A percentile compares a stretch with the other conserved stretches of the same genome.
phyloP scores from a whole-genome alignment of 495 filamentous ascomycete genomes.

The Xylaria bambusicola region DNA sequence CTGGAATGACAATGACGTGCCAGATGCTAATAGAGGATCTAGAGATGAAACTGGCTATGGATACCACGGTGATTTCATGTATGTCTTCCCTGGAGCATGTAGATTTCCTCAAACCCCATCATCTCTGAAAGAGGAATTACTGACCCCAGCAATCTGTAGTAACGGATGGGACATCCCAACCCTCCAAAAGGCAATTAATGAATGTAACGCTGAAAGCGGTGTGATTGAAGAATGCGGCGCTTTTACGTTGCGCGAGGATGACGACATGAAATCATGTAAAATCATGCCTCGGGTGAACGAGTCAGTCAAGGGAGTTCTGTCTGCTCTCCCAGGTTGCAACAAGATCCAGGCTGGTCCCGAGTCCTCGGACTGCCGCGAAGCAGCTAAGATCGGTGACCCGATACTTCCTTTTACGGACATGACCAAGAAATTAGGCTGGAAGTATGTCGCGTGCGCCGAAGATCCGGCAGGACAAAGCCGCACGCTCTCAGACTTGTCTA shows the following conservation, averaged over 20 bases:
- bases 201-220: constrained; percentile 46
- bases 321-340: constrained; percentile 53
- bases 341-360: constrained; percentile 45
- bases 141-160: too few relatives aligned
- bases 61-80: constrained; percentile 62
- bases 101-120: too few relatives aligned
- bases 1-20: too few relatives aligned
- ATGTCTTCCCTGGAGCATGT: too few relatives aligned
- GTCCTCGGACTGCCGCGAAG: constrained; percentile 22
- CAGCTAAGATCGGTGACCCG: constrained; percentile 29
- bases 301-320: constrained; percentile 25
- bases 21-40: background rate
- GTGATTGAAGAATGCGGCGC: constrained; percentile 49
- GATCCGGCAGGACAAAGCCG: constrained; percentile 47
- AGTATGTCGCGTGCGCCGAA: constrained; percentile 53
- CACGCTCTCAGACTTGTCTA: constrained; percentile 49
- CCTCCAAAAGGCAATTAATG: constrained; percentile 51
- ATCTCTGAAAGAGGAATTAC: too few relatives aligned
- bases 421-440: constrained; percentile 40
- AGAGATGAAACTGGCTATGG: constrained; percentile 47
- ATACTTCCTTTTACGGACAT: constrained; percentile 32
- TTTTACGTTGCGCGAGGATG: constrained; percentile 35
- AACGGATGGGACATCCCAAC: constrained; percentile 64
- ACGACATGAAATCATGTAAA: constrained; percentile 19
- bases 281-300: constrained; percentile 16